These are phyloP conservation scores for Aspergillus sparsus DNA, from an alignment of 495 filamentous ascomycete genomes.

Conservation along the genomic window DNA sequence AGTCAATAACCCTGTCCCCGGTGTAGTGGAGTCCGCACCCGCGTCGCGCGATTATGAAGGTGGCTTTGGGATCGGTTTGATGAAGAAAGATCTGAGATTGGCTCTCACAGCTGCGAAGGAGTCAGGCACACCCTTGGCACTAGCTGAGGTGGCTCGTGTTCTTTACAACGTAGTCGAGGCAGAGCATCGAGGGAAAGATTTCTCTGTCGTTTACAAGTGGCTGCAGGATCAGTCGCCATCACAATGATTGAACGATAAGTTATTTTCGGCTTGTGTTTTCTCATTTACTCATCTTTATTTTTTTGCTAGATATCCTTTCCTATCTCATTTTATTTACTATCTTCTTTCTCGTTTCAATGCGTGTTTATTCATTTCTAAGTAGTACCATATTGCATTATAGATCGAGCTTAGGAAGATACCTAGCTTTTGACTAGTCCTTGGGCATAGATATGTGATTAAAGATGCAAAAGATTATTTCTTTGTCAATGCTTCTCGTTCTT, in stretches of 20 bases:
- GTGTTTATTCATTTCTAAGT: neutral
- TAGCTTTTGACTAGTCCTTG: conserved; percentile 5
- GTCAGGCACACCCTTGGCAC: conserved; percentile 62
- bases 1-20: conserved; percentile 88
- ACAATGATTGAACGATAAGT: conserved; percentile 12
- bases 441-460: neutral
- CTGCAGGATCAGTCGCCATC: conserved; percentile 46
- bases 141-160: conserved; percentile 62
- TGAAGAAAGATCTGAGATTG: conserved; percentile 79
- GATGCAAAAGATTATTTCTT: neutral
- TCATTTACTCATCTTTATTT: neutral
- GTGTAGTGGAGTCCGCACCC: conserved; percentile 72
- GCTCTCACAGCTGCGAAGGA: conserved; percentile 72
- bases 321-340: neutral
- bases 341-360: conserved; percentile 1
- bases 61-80: conserved; percentile 80
- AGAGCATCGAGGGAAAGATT: conserved; percentile 71
- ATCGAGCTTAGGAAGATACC: conserved; percentile 5
- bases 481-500: too few relatives aligned
- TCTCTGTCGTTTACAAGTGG: conserved; percentile 83
- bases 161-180: conserved; percentile 67
- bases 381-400: conserved; percentile 4
- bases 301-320: neutral
- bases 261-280: conserved; percentile 11
- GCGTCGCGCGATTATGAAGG: conserved; percentile 73